phyloP scores from a whole-genome alignment of 345 rosid species.

The Aurinia saxatilis region DNA sequence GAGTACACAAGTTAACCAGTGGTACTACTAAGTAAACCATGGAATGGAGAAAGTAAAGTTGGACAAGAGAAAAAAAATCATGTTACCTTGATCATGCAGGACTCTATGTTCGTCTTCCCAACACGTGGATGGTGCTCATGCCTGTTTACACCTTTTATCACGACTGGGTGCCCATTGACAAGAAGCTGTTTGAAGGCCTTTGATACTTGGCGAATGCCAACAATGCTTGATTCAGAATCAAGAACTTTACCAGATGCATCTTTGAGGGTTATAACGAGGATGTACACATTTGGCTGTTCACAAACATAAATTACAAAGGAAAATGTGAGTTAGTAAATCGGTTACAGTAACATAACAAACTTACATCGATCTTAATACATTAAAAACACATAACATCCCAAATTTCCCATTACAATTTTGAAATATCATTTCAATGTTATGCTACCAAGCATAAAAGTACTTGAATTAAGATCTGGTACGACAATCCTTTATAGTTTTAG shows the following conservation, averaged over 20 bases:
- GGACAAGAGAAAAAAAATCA: slow-evolving; percentile 3
- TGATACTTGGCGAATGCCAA: slow-evolving; percentile 76
- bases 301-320: slow-evolving; percentile 17
- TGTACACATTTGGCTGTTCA: slow-evolving; percentile 79
- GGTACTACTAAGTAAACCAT: slow-evolving; percentile 7
- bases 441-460: neutral
- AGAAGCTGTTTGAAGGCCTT: slow-evolving; percentile 90
- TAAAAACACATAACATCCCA: neutral
- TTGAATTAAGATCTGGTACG: neutral
- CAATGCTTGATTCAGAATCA: slow-evolving; percentile 91
- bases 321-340: neutral
- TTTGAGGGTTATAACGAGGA: slow-evolving; percentile 72
- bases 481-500: neutral
- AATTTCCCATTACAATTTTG: neutral
- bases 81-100: slow-evolving; percentile 95
- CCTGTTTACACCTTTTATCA: slow-evolving; percentile 93
- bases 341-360: neutral
- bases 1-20: neutral
- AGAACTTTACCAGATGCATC: slow-evolving; percentile 64
- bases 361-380: neutral
- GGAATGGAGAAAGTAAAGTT: slow-evolving; percentile 12
- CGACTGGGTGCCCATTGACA: slow-evolving; percentile 80
- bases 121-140: slow-evolving; percentile 99
- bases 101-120: slow-evolving; percentile 92
- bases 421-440: neutral